Evolutionary conservation across 1,284 basidiomycete species (phyloP), one percentile per base, ranked within the genome.

Genomic region (Heterobasidion irregulare): DNA sequence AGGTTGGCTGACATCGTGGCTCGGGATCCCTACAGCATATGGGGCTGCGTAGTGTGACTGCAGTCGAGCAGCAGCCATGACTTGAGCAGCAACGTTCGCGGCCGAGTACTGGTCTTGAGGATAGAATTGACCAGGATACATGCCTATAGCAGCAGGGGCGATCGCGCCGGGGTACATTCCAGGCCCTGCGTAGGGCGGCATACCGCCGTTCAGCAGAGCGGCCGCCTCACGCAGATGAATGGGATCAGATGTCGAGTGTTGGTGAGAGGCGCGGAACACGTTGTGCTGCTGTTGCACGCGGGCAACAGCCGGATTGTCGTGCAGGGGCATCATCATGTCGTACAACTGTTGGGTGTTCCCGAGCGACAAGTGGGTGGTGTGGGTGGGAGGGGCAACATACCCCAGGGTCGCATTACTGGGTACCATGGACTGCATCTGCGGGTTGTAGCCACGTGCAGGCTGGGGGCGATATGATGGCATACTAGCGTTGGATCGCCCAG

Each of bases 211-310:
- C 59, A 89, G 69, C 57, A 90, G 65, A 34, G 83, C 69, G 46
- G 84, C 77, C 38, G 80, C 83, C 62, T 90, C 87, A 47, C 88
- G 81, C 10, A 80, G 70, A 13, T 81, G 77, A 41, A 86, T 84
- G 6, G 87, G 88, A 65, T 91, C 88, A 2, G 87, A 89, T 2
- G 86, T 78, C 48, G 87, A 89, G 66, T 90, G 88, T 57, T 89
- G 86, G 65, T 89, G 88, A 38, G 77, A 79, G 43, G 75, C 75
- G 45, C 84, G 83, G 71, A 85, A 89, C 51, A 76, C 74, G 61
- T 80, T 81, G 64, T 84, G 83, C 63, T 86, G 86, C 63, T 88
- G 86, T 66, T 90, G 88, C 52, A 86, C 79, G 60, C 87, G 85
- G 56, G 79, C 77, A 57, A 87, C 80, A 19, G 84, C 80, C 46